Base-by-base conservation (phyloP, 2,329 filamentous ascomycete species). In the Coleophoma eucalyptorum region DNA sequence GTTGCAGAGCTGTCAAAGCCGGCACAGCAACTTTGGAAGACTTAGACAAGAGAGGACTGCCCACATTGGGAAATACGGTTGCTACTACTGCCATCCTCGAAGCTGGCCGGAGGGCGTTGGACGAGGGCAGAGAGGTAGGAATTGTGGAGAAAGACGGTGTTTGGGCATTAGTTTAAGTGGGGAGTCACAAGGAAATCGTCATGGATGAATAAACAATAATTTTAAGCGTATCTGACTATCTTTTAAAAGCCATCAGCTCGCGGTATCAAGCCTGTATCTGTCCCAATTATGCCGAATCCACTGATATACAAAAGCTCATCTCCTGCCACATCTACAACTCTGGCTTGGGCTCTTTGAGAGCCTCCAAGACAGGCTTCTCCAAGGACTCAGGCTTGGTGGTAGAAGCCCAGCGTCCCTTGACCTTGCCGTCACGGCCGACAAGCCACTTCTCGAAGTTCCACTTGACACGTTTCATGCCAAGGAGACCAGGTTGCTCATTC, bases 391-490 rank as follows among this genome's bases (percentile, higher is more conserved):
- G 94, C 78, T 92, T 94, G 53, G 88, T 90, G 16, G 84, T 88
- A 70, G 89, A 93, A 33, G 90, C 89, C 90, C 91, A 99, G 58
- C 94, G 78, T 26, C 80, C 80, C 72, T 89, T 87, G 61, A 97
- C 90, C 73, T 87, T 80, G 21, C 94, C 94, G 70, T 97, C 90
- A 55, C 83, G 81, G 54, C 86, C 87, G 58, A 99, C 77, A 57
- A 99, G 75, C 74, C 97, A 99, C 82, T 99, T 99, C 73, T 99
- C 94, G 76, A 97, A 99, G 75, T 99, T 99, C 94, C 94, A 99
- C 87, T 97, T 97, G 64, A 99, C 79, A 55, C 86, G 73, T 85
- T 95, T 93, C 66, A 97, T 69, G 18, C 94, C 94, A 73, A 97
- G 73, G 50, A 97, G 65, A 19, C 94, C 92, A 1, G 93, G 81